Conservation (phyloP, 371 early-diverging fungal genomes). For the Rhizopus sp. region DNA sequence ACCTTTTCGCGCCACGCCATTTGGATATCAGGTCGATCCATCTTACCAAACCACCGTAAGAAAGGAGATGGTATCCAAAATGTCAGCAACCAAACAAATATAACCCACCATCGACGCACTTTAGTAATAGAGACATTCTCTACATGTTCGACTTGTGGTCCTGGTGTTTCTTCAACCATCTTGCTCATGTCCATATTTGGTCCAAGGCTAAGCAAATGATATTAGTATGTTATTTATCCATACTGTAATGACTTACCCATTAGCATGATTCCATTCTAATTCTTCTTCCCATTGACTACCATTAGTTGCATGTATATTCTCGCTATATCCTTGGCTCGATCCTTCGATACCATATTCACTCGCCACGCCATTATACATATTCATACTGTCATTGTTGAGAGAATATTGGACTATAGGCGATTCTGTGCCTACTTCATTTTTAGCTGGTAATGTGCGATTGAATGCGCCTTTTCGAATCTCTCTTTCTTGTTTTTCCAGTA, state of each 20-base stretch:
- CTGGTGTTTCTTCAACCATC: constrained; percentile 40
- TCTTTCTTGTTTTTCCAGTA: constrained; percentile 64
- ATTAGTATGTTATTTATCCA: not conserved
- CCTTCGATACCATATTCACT: constrained; percentile 2
- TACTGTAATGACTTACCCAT: constrained; percentile 29
- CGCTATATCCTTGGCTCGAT: constrained; percentile 31
- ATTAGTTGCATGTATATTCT: constrained; percentile 32
- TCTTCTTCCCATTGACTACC: constrained; percentile 44
- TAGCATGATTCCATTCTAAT: constrained; percentile 37
- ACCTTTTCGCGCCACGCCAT: constrained; percentile 97
- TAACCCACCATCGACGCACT: constrained; percentile 76
- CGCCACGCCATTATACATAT: constrained; percentile 11
- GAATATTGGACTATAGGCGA: not conserved
- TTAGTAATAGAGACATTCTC: constrained; percentile 49
- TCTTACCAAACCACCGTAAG: constrained; percentile 59
- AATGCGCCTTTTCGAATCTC: constrained; percentile 16
- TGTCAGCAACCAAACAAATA: constrained; percentile 78
- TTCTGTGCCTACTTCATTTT: not conserved
- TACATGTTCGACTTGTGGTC: constrained; percentile 45
- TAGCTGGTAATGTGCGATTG: not conserved
- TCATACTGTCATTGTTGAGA: constrained; percentile 2
- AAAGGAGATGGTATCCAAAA: constrained; percentile 80
- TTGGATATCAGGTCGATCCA: constrained; percentile 78
- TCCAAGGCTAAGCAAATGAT: constrained; percentile 29
- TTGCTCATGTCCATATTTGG: constrained; percentile 46